Conservation (phyloP, 2,329 filamentous ascomycete genomes). For the Atkinsonella hypoxylon region DNA sequence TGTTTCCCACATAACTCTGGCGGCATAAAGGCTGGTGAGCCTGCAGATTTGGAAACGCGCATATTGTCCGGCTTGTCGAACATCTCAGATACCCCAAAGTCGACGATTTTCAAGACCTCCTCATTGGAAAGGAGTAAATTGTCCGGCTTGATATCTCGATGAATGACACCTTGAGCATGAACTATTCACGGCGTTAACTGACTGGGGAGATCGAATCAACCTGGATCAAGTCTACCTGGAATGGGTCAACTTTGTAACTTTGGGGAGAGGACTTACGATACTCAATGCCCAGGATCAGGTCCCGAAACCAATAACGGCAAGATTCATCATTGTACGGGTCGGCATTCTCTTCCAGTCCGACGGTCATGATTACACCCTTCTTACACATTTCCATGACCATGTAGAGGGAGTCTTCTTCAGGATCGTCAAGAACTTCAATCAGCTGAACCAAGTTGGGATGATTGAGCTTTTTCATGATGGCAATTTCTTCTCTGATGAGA, state of each 20-base stretch:
- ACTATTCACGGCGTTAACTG: constrained; percentile 35
- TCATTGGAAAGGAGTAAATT: constrained; percentile 85
- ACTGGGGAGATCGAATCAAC: neutral
- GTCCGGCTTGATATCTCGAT: constrained; percentile 96
- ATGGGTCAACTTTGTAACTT: neutral
- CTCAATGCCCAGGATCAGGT: constrained; percentile 88
- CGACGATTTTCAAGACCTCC: constrained; percentile 90
- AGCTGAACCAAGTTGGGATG: constrained; percentile 89
- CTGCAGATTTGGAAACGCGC: constrained; percentile 85
- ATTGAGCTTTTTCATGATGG: constrained; percentile 97
- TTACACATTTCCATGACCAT: constrained; percentile 99
- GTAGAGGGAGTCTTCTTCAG: constrained; percentile 88
- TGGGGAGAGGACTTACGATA: constrained; percentile 49
- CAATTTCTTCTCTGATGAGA: constrained; percentile 90
- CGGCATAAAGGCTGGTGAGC: constrained; percentile 87
- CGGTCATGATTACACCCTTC: constrained; percentile 94
- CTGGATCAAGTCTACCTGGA: neutral
- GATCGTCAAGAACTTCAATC: constrained; percentile 91
- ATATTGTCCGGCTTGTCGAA: constrained; percentile 79
- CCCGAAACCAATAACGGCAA: constrained; percentile 86
- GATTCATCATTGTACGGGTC: constrained; percentile 72
- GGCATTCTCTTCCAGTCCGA: constrained; percentile 72
- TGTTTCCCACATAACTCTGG: constrained; percentile 86
- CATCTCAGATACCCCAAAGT: constrained; percentile 99
- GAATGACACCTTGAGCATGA: constrained; percentile 87